A percentile compares a stretch with the other conserved stretches of the same genome.
These are phyloP conservation scores for Pichia sp. DNA, from an alignment of 1,139 yeast genomes.

Conservation along the genomic window DNA sequence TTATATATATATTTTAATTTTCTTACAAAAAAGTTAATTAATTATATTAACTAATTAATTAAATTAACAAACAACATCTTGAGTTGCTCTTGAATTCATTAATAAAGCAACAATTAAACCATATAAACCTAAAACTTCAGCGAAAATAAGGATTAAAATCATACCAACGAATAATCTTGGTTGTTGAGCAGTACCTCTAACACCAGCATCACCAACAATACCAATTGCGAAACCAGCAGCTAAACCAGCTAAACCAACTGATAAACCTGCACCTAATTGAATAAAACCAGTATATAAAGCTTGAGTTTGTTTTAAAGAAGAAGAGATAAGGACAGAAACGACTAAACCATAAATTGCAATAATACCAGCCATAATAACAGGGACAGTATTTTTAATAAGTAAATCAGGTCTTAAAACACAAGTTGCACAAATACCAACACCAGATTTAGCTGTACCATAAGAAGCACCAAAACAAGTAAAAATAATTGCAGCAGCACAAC, in stretches of 20 bases:
- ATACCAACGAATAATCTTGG: constrained; percentile 97
- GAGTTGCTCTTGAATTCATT: constrained; percentile 95
- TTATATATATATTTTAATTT: background rate
- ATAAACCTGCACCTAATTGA: constrained; percentile 96
- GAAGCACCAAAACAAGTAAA: constrained; percentile 99
- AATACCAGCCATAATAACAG: constrained; percentile 99
- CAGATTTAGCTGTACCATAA: constrained; percentile 98
- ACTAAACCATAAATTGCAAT: constrained; percentile 98
- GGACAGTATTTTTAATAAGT: constrained; percentile 83
- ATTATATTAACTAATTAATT: background rate
- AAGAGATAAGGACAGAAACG: constrained; percentile 91
- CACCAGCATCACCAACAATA: constrained; percentile 98
- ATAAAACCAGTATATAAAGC: constrained; percentile 96
- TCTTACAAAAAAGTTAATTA: too few species aligned
- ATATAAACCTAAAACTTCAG: constrained; percentile 96
- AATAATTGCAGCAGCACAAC: constrained; percentile 98
- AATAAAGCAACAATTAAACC: constrained; percentile 96
- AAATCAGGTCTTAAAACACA: constrained; percentile 96
- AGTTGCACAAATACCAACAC: constrained; percentile 99
- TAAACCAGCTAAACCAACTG: constrained; percentile 94
- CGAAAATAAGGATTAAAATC: constrained; percentile 94
- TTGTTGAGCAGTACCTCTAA: constrained; percentile 93
- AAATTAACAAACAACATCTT: constrained; percentile 72
- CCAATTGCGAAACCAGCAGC: constrained; percentile 99
- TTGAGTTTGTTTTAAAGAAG: constrained; percentile 82